Conservation (phyloP, 108 stramenopile species). For the Skeletonema tropicum region DNA sequence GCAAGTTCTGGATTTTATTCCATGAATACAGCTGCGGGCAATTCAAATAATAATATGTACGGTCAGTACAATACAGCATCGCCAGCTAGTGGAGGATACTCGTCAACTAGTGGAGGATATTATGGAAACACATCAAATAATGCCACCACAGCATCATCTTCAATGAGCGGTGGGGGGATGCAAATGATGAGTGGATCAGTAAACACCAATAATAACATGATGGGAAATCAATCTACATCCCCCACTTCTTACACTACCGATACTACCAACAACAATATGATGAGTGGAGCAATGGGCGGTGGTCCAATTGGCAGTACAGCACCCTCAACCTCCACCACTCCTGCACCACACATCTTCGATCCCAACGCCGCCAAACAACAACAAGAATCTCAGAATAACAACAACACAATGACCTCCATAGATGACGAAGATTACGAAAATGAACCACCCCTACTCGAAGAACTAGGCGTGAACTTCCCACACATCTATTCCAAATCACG, state of each 20-base stretch:
- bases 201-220: not conserved
- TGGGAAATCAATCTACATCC: not conserved
- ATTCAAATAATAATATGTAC: conserved; percentile 14
- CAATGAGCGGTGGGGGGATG: conserved; percentile 8
- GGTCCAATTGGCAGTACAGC: conserved; percentile 30
- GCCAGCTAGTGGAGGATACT: conserved; percentile 9
- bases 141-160: not conserved
- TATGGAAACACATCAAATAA: conserved; percentile 6
- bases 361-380: conserved; percentile 24
- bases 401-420: not conserved
- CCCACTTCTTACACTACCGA: not conserved
- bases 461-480: conserved; percentile 94
- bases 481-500: conserved; percentile 95
- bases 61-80: conserved; percentile 6
- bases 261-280: not conserved
- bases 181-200: conserved; percentile 7
- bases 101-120: conserved; percentile 6
- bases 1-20: conserved; percentile 33
- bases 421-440: conserved; percentile 79
- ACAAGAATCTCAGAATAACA: not conserved
- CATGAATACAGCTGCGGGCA: conserved; percentile 8
- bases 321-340: conserved; percentile 3
- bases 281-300: conserved; percentile 22
- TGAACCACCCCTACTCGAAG: conserved; percentile 98
- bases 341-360: conserved; percentile 35